Percentiles rank a stretch among this genome's conserved stretches.
These are phyloP conservation scores for Petunia axillaris DNA, from an alignment of 257 asterid species.

Conservation along the genomic window DNA sequence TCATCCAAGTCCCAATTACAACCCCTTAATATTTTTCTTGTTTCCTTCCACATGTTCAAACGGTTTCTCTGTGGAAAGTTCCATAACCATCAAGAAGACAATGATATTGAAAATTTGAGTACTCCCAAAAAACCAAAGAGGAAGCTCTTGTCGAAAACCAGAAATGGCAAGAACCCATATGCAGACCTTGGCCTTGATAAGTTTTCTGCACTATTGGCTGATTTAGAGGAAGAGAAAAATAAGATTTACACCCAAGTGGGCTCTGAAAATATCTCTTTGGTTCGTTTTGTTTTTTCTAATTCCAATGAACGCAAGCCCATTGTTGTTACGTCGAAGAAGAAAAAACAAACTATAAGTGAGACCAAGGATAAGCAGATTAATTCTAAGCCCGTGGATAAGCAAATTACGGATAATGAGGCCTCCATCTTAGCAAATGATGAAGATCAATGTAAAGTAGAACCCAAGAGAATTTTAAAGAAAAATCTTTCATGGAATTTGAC, in stretches of 20 bases:
- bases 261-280: constrained; percentile 53
- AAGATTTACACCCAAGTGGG: constrained; percentile 51
- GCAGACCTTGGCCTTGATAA: constrained; percentile 56
- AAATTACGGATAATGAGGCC: not conserved
- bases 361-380: not conserved
- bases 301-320: constrained; percentile 49
- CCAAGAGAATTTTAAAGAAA: not conserved
- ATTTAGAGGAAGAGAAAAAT: constrained; percentile 51
- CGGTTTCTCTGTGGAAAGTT: not conserved
- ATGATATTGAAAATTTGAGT: not conserved
- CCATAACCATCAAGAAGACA: not conserved
- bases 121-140: not conserved
- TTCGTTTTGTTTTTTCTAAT: constrained; percentile 56
- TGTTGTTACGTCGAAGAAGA: constrained; percentile 49
- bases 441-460: not conserved
- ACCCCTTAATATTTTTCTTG: not conserved
- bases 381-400: not conserved
- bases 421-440: not conserved
- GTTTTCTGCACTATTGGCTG: constrained; percentile 59
- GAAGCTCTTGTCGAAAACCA: not conserved
- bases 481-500: not conserved
- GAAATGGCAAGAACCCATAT: constrained; percentile 45
- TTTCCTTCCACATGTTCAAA: not conserved
- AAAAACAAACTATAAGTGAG: constrained; percentile 1
- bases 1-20: not conserved